Evolutionary conservation across 2,329 filamentous ascomycete genomes (phyloP), one percentile per base, ranked within the genome.

Genomic region (Fusarium concolor): DNA sequence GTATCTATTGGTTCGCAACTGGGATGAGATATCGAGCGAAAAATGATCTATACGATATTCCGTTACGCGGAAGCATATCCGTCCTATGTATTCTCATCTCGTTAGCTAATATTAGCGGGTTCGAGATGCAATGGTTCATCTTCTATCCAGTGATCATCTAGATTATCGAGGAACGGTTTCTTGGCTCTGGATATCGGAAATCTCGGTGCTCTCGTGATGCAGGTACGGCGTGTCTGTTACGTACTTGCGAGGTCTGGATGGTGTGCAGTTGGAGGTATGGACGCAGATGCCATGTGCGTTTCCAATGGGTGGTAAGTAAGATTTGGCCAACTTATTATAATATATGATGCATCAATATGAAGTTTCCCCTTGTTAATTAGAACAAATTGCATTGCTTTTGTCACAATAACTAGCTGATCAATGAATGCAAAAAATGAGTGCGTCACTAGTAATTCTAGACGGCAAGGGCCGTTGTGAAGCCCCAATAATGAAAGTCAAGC

Each of bases 401-500:
- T 44, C 15, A n/a, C n/a, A n/a, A n/a, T 38, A 22, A 14, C 20
- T 3, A 11, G 7, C 10, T 35, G 33, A 17, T 10, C 1, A 53
- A 22, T 39, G 52, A 37, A 29, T 51, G 20, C n/a, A 51, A n/a
- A 35, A 37, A 60, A 38, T 24, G 56, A 54, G 65, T 58, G 56
- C 61, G 61, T 68, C 67, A 71, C 61, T 61, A 54, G 54, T 46
- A 70, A 67, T 61, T 45, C 31, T 28, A 33, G 18, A 39, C 22
- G 31, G 51, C 54, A 44, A 47, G 47, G 60, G 44, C 49, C 47
- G 37, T 20, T 52, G 35, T 60, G 18, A 43, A 11, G 24, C 44
- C 18, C 41, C 29, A 43, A 31, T 31, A 31, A 31, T 12, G 29
- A 14, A 31, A 31, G 29, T 14, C 10, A 14, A 31, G 8, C 35